A percentile compares a stretch with the other conserved stretches of the same genome.
Evolutionary conservation across 345 rosid genomes (phyloP).

Genomic region (Citrus glauca): DNA sequence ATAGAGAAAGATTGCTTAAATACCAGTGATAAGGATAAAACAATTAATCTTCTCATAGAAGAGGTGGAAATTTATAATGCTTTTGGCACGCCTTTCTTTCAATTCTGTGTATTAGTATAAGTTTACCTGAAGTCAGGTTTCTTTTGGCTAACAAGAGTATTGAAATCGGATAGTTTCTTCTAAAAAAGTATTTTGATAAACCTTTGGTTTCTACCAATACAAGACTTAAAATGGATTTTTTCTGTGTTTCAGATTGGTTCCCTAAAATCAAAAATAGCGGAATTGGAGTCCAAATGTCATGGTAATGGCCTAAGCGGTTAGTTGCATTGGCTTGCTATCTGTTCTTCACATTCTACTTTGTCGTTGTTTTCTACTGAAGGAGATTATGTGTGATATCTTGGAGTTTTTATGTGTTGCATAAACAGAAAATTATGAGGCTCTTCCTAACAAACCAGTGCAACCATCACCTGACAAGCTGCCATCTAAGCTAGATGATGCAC

Average conservation of each 20-base stretch:
- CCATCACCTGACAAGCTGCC: constrained; percentile 29
- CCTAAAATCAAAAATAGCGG: constrained; percentile 63
- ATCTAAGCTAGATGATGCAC: constrained; percentile 26
- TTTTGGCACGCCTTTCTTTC: neutral
- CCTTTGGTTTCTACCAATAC: neutral
- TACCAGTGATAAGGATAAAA: constrained; percentile 29
- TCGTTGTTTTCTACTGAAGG: neutral
- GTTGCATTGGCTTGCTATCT: constrained; percentile 24
- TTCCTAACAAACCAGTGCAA: constrained; percentile 21
- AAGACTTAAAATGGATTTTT: neutral
- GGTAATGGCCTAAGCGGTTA: constrained; percentile 24
- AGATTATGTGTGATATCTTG: neutral
- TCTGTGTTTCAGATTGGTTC: constrained; percentile 49
- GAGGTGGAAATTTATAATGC: constrained; percentile 46
- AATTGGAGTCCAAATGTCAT: constrained; percentile 44
- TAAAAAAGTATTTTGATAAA: neutral
- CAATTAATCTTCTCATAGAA: constrained; percentile 44
- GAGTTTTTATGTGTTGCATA: constrained; percentile 16
- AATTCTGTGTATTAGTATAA: neutral
- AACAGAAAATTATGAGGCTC: constrained; percentile 40
- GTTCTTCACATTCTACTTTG: constrained; percentile 2
- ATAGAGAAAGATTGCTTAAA: constrained; percentile 23
- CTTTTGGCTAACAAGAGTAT: neutral
- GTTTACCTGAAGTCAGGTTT: neutral
- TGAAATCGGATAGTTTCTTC: neutral